Conservation (phyloP, 176 grass and related monocot genomes). For the Poa pratensis region DNA sequence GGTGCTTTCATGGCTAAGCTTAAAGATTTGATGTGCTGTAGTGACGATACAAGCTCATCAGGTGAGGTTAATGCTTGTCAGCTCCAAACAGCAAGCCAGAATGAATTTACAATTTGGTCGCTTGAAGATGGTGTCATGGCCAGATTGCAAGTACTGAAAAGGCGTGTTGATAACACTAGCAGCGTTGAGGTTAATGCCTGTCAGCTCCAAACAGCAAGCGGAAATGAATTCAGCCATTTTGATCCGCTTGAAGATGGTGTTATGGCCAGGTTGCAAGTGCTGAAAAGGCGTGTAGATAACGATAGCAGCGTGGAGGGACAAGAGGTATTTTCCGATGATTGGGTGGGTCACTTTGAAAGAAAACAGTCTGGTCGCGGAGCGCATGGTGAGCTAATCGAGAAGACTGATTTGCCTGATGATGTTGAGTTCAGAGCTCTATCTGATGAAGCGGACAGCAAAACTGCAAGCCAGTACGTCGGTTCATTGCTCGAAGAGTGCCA, state of each 20-base stretch:
- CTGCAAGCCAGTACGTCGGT: not conserved
- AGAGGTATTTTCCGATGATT: constrained; percentile 9
- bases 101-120: constrained; percentile 24
- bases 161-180: constrained; percentile 30
- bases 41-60: constrained; percentile 6
- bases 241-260: constrained; percentile 43
- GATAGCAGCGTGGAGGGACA: not conserved
- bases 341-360: not conserved
- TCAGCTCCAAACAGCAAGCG: constrained; percentile 9
- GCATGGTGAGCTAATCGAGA: not conserved
- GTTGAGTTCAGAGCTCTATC: not conserved
- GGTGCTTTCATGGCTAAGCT: constrained; percentile 2
- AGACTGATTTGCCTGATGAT: not conserved
- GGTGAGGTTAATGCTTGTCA: not conserved
- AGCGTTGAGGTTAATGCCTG: not conserved
- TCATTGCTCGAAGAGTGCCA: not conserved
- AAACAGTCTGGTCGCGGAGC: not conserved
- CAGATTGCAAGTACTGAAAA: constrained; percentile 46
- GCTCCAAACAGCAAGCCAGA: constrained; percentile 6
- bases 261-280: constrained; percentile 50
- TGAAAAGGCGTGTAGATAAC: constrained; percentile 35
- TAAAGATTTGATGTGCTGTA: constrained; percentile 21
- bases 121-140: constrained; percentile 49
- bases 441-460: constrained; percentile 29
- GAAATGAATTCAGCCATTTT: constrained; percentile 4